Conservation (phyloP, 768 basidiomycete genomes). For the Fomitopsis pulvina region DNA sequence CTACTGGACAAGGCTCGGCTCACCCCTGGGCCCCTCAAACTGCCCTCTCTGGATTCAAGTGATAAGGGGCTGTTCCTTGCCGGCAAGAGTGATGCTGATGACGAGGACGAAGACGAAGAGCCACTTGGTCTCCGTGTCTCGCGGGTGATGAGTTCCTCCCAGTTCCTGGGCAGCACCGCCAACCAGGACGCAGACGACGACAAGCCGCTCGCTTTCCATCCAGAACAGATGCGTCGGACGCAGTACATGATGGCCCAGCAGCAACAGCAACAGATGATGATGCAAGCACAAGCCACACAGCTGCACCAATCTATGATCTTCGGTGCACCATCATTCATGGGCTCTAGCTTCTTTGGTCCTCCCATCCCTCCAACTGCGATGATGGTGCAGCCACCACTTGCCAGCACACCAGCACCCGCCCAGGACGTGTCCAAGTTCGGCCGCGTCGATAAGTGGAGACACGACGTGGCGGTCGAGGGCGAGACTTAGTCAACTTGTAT, state of each 20-base stretch:
- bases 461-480: slow-evolving; percentile 71
- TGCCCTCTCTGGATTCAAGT: slow-evolving; percentile 35
- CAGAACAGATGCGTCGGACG: slow-evolving; percentile 75
- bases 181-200: slow-evolving; percentile 53
- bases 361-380: slow-evolving; percentile 35
- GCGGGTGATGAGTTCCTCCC: slow-evolving; percentile 51
- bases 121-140: slow-evolving; percentile 70
- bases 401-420: slow-evolving; percentile 53
- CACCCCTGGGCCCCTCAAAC: slow-evolving; percentile 31
- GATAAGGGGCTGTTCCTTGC: slow-evolving; percentile 23
- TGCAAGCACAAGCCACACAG: slow-evolving; percentile 60
- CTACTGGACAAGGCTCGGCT: slow-evolving; percentile 45
- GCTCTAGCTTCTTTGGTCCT: slow-evolving; percentile 60
- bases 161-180: slow-evolving; percentile 29
- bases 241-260: slow-evolving; percentile 44
- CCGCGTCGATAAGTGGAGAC: slow-evolving; percentile 76
- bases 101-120: slow-evolving; percentile 52
- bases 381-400: slow-evolving; percentile 36
- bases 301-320: slow-evolving; percentile 74
- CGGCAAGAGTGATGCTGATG: slow-evolving; percentile 30
- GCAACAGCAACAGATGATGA: slow-evolving; percentile 57
- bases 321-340: slow-evolving; percentile 58
- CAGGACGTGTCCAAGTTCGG: slow-evolving; percentile 63
- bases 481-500: slow-evolving; percentile 21
- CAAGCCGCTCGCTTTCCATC: slow-evolving; percentile 63